A percentile compares a stretch with the other conserved stretches of the same genome.
Evolutionary conservation across 2,329 filamentous ascomycete genomes (phyloP).

Genomic region (Talaromyces sp.): DNA sequence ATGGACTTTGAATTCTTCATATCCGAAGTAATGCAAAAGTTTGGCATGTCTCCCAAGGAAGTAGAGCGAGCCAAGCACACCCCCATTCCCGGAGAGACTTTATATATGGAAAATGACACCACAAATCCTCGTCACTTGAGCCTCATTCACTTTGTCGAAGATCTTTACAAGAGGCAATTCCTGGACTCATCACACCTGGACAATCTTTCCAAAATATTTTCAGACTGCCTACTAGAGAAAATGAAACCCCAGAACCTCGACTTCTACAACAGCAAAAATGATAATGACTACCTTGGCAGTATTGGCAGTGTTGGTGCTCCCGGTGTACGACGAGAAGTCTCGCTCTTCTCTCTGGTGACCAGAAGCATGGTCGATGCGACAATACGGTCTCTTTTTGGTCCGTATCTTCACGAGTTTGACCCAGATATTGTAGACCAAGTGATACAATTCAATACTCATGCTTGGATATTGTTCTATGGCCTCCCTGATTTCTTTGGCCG

Average conservation of each 20-base stretch:
- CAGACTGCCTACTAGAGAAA: neutral
- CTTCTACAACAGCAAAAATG: neutral
- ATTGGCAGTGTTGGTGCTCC: neutral
- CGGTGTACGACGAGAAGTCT: neutral
- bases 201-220: neutral
- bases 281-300: neutral
- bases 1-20: slow-evolving; percentile 3
- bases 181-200: neutral
- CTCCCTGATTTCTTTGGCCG: neutral
- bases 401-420: slow-evolving; percentile 1
- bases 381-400: neutral
- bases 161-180: slow-evolving; percentile 1
- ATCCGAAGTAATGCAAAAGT: slow-evolving; percentile 1
- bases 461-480: slow-evolving; percentile 3
- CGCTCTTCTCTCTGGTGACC: neutral
- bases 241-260: neutral
- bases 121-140: neutral
- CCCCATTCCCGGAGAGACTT: neutral
- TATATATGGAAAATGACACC: neutral
- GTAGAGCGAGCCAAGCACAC: neutral
- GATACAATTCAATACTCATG: neutral
- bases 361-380: slow-evolving; percentile 2
- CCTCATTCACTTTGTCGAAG: neutral
- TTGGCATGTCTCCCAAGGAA: neutral
- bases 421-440: slow-evolving; percentile 1